Conservation (phyloP, 495 filamentous ascomycete species). For the Daldinia concentrica region DNA sequence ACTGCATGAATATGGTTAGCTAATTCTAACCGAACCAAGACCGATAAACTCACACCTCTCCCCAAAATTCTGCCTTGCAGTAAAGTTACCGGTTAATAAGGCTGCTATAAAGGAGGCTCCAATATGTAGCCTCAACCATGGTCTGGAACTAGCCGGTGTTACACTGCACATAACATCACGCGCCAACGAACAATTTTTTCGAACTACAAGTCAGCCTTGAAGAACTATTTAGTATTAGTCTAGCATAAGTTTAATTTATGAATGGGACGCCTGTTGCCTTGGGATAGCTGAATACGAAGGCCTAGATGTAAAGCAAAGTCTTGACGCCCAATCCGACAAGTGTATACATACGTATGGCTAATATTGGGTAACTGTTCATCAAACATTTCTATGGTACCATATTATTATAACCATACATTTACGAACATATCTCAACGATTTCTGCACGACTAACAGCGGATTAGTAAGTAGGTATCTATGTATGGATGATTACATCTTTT, state of each 20-base stretch:
- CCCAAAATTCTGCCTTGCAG: background rate
- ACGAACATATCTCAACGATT: background rate
- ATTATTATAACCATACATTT: slow-evolving; percentile 1
- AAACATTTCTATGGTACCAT: background rate
- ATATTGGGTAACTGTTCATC: background rate
- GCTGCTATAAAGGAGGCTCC: slow-evolving; percentile 5
- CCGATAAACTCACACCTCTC: background rate
- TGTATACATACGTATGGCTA: slow-evolving; percentile 1
- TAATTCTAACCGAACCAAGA: background rate
- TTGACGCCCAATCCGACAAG: slow-evolving; percentile 6
- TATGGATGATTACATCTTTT: background rate
- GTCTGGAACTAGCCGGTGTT: background rate
- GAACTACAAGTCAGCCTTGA: background rate
- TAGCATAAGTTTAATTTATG: background rate
- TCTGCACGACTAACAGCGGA: background rate
- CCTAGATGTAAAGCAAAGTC: background rate
- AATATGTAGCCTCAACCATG: slow-evolving; percentile 4
- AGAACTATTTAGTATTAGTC: background rate
- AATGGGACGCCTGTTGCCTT: background rate
- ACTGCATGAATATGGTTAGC: background rate
- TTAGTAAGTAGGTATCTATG: background rate
- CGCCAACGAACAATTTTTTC: slow-evolving; percentile 2
- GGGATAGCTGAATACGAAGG: background rate
- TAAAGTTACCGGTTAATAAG: background rate
- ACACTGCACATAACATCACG: background rate